Conservation (phyloP, 129 eudicot genomes). For the Helianthus annuus region HanXRQr2.0-SUNRISE NC_035436.2:59505103-59505602, state of each 20-base stretch:
- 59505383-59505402: not conserved
- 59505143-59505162: not conserved
- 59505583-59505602: no score
- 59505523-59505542: no score
- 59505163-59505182: not conserved
- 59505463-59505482: no score
- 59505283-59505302: not conserved
- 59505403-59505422: not conserved
- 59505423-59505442: not conserved
- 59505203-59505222: not conserved
- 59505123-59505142: not conserved
- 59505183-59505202: not conserved
- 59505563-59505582: no score
- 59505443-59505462: not conserved
- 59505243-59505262: not conserved
- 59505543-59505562: no score
- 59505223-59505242: not conserved
- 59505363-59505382: not conserved
- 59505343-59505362: not conserved
- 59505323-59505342: not conserved
- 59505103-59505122: not conserved
- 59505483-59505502: no score
- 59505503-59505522: no score
- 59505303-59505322: constrained; percentile 2
- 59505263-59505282: not conserved